Evolutionary conservation across 2,329 filamentous ascomycete genomes (phyloP).

Genomic region (Botrytis porri): DNA sequence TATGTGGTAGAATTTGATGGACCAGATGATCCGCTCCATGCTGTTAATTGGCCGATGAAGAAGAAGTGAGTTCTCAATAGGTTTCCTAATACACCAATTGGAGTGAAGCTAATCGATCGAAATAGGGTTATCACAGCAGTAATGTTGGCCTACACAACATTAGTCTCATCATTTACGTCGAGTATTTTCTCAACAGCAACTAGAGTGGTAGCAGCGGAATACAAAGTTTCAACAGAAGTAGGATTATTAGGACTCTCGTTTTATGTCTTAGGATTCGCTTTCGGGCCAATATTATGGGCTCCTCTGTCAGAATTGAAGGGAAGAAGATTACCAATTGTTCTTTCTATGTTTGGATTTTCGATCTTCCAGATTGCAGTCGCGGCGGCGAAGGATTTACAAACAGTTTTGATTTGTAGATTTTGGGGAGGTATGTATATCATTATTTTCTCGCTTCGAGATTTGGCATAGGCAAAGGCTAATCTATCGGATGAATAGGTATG

Average conservation of each 20-base stretch:
- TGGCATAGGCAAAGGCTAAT: constrained; percentile 1
- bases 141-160: constrained; percentile 71
- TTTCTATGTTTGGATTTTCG: constrained; percentile 67
- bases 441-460: not conserved
- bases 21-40: constrained; percentile 76
- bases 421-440: constrained; percentile 57
- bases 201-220: constrained; percentile 52
- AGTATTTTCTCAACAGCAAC: constrained; percentile 72
- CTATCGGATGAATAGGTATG: constrained; percentile 41
- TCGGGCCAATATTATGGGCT: constrained; percentile 69
- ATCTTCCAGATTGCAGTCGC: constrained; percentile 65
- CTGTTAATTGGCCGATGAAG: constrained; percentile 78
- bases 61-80: constrained; percentile 61
- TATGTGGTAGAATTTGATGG: constrained; percentile 87
- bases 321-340: constrained; percentile 58
- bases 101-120: constrained; percentile 29
- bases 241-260: constrained; percentile 64
- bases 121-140: constrained; percentile 57
- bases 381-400: constrained; percentile 64
- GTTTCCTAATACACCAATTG: constrained; percentile 30
- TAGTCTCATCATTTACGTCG: constrained; percentile 69
- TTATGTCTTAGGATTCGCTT: constrained; percentile 70
- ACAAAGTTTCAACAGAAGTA: constrained; percentile 59
- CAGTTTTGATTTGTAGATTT: constrained; percentile 69
- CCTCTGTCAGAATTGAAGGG: constrained; percentile 71